phyloP scores from a whole-genome alignment of 2,329 filamentous ascomycete genomes.

The Exophiala xenobiotica region DNA sequence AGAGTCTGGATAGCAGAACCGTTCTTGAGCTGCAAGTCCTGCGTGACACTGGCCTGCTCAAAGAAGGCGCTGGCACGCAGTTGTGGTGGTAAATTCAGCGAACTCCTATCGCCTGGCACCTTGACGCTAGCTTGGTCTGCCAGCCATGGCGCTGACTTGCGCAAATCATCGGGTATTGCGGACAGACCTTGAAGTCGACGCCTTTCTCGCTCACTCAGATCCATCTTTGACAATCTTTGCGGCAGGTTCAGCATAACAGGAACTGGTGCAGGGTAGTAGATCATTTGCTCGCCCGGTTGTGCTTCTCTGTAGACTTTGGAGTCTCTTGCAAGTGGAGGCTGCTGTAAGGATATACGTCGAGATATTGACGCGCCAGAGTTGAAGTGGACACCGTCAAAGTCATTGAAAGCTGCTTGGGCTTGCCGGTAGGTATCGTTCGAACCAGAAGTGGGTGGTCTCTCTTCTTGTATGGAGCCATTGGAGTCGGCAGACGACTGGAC shows the following conservation, averaged over 20 bases:
- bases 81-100: conserved; percentile 68
- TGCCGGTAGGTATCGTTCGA: conserved; percentile 50
- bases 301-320: conserved; percentile 41
- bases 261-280: conserved; percentile 93
- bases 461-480: conserved; percentile 16
- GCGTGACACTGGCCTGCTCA: conserved; percentile 61
- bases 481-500: conserved; percentile 7
- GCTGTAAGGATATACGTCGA: conserved; percentile 40
- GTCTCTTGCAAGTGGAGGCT: conserved; percentile 42
- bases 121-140: conserved; percentile 31
- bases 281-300: conserved; percentile 72
- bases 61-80: conserved; percentile 91
- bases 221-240: conserved; percentile 75
- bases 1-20: conserved; percentile 85
- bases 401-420: conserved; percentile 41
- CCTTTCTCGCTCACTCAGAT: conserved; percentile 63
- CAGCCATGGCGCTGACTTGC: conserved; percentile 54
- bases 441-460: conserved; percentile 40
- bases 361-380: conserved; percentile 24
- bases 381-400: conserved; percentile 53
- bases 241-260: conserved; percentile 91
- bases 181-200: conserved; percentile 72
- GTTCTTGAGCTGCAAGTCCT: conserved; percentile 61
- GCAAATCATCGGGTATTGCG: conserved; percentile 56
- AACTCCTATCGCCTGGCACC: conserved; percentile 9